These are phyloP conservation scores for Penicillium psychrosexuale DNA, from an alignment of 2,329 filamentous ascomycete species.

Conservation along the genomic window DNA sequence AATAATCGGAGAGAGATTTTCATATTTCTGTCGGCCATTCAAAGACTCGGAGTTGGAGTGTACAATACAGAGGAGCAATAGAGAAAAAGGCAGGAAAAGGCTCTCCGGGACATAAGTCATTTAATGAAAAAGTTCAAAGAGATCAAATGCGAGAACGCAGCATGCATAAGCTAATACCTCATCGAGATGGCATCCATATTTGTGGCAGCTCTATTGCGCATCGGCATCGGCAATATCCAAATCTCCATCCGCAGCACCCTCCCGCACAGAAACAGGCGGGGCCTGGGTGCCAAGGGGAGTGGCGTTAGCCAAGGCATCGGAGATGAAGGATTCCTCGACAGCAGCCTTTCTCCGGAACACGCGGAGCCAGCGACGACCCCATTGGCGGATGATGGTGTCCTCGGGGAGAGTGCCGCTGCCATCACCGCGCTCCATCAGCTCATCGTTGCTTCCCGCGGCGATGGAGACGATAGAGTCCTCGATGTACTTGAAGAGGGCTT, in stretches of 20 bases:
- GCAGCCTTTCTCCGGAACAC: conserved; percentile 79
- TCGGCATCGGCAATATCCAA: conserved; percentile 31
- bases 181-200: not conserved
- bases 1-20: not conserved
- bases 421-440: conserved; percentile 65
- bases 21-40: not conserved
- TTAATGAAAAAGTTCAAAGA: conserved; percentile 1
- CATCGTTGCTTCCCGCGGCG: conserved; percentile 69
- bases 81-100: not conserved
- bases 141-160: conserved; percentile 2
- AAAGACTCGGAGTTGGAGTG: conserved; percentile 7
- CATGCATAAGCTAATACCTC: not conserved
- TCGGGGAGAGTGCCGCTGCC: conserved; percentile 51
- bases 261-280: conserved; percentile 24
- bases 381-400: conserved; percentile 66
- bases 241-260: conserved; percentile 28
- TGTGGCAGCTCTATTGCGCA: conserved; percentile 11
- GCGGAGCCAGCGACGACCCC: conserved; percentile 82
- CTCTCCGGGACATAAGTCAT: conserved; percentile 9
- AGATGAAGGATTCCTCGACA: conserved; percentile 74
- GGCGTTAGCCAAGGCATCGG: conserved; percentile 53
- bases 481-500: conserved; percentile 74
- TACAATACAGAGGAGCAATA: conserved; percentile 10
- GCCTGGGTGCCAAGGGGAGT: conserved; percentile 39
- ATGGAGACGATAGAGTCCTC: conserved; percentile 73